Evolutionary conservation across 2,329 filamentous ascomycete species (phyloP).

Genomic region (Penicillium paneum): DNA sequence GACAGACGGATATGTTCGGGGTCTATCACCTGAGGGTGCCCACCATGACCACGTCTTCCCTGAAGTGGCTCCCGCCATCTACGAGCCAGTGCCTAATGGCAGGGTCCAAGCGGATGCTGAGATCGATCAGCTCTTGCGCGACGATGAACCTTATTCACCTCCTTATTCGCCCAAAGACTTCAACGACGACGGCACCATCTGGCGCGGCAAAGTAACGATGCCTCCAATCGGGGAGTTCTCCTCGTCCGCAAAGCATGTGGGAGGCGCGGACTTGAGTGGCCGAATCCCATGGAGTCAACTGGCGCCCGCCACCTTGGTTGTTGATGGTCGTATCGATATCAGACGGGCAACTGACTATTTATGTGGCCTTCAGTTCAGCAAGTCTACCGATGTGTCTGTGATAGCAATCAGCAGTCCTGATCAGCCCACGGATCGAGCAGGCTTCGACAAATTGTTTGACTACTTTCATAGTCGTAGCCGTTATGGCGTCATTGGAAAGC

Average conservation of each 20-base stretch:
- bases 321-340: conserved; percentile 70
- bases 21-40: conserved; percentile 66
- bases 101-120: conserved; percentile 70
- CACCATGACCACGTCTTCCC: conserved; percentile 45
- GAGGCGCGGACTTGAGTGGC: conserved; percentile 71
- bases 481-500: conserved; percentile 83
- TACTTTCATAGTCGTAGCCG: conserved; percentile 81
- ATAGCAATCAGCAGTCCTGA: conserved; percentile 66
- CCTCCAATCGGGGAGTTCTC: conserved; percentile 70
- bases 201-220: conserved; percentile 76
- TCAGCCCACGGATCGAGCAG: conserved; percentile 54
- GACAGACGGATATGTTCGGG: conserved; percentile 57
- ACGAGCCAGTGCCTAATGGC: conserved; percentile 43
- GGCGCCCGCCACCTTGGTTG: conserved; percentile 63
- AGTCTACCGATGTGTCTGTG: conserved; percentile 78
- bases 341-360: conserved; percentile 87
- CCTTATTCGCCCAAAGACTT: conserved; percentile 80
- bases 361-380: conserved; percentile 77
- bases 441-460: conserved; percentile 74
- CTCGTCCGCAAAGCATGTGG: conserved; percentile 76
- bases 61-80: conserved; percentile 38
- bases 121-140: conserved; percentile 82
- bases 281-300: conserved; percentile 71
- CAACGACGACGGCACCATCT: conserved; percentile 67
- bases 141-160: conserved; percentile 74